Base-by-base conservation (phyloP, 2,329 filamentous ascomycete genomes). In the Venturiaceae sp. region DNA sequence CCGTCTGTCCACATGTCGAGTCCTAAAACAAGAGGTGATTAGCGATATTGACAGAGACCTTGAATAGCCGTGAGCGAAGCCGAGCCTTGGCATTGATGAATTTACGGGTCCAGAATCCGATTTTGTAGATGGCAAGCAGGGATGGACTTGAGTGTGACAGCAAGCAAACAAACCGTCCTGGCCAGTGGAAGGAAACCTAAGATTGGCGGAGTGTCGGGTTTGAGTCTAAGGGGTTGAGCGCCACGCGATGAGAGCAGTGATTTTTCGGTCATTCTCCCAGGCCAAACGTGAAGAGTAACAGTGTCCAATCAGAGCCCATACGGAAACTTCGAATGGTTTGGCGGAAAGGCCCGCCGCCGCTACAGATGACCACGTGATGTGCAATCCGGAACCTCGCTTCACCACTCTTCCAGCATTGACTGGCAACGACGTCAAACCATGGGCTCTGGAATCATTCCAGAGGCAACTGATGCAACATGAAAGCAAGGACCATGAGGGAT, bases 401-500 rank as follows among this genome's bases (percentile, higher is more conserved):
- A 34, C 30, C 13, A 21, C 26, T 26, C 44, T 30, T 23, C 44
- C 44, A 30, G 30, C 44, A 50, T 21, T 50, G 30, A 47, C 30
- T 8, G 39, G n/a, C 30, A 14, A 34, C 39, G 36, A 44, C 39
- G n/a, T 57, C 39, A 50, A 39, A 50, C n/a, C 19, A 50, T 46
- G 19, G 30, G 19, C 16, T 34, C 26, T 16, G 32, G 55, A 41
- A 64, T 66, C 64, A 62, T 64, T 67, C 66, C 62, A 67, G 71
- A 60, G 60, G 60, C 63, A 65, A 60, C 63, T 63, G 64, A 66
- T 69, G 69, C 69, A 65, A 68, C 69, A 66, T 62, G 61, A 60
- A 52, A 64, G 68, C 69, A 70, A 68, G 67, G 69, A 64, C 63
- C 46, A 64, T 72, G 71, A 72, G 71, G 68, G 63, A 73, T 70